Percentiles rank a stretch among this genome's conserved stretches.
These are phyloP conservation scores for Diplocarpon rosae DNA, from an alignment of 2,329 filamentous ascomycete species.

Conservation along the genomic window DNA sequence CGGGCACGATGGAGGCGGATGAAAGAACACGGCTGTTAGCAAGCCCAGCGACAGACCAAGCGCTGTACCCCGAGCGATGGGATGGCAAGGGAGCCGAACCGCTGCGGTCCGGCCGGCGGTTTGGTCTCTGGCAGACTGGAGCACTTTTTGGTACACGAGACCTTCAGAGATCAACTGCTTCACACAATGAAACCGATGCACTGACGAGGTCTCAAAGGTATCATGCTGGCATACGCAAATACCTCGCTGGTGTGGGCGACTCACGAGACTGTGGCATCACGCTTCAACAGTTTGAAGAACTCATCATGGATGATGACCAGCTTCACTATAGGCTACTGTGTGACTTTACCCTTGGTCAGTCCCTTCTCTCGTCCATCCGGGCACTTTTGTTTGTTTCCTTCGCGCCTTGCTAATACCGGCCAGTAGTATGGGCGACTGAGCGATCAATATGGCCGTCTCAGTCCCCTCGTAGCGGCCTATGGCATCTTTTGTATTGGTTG, in stretches of 20 bases:
- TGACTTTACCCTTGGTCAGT: slow-evolving; percentile 14
- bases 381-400: too few relatives aligned
- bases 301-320: slow-evolving; percentile 20
- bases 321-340: slow-evolving; percentile 16
- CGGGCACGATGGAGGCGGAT: slow-evolving; percentile 5
- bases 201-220: slow-evolving; percentile 12
- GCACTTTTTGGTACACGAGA: slow-evolving; percentile 8
- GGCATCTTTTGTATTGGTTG: slow-evolving; percentile 28
- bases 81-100: neutral
- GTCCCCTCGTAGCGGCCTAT: slow-evolving; percentile 39
- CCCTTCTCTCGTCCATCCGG: neutral
- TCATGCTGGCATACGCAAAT: slow-evolving; percentile 13
- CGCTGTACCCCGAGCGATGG: neutral
- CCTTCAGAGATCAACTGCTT: neutral
- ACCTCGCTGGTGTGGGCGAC: slow-evolving; percentile 18
- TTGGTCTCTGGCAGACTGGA: slow-evolving; percentile 11
- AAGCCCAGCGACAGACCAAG: slow-evolving; percentile 1
- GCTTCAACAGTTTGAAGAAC: slow-evolving; percentile 11
- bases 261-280: slow-evolving; percentile 16
- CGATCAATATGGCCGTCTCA: slow-evolving; percentile 42
- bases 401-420: neutral
- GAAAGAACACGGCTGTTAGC: slow-evolving; percentile 12
- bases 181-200: neutral
- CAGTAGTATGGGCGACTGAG: slow-evolving; percentile 34
- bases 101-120: neutral